Evolutionary conservation across 352 stramenopile genomes (phyloP).

Genomic region (Pythium oligandrum): DNA sequence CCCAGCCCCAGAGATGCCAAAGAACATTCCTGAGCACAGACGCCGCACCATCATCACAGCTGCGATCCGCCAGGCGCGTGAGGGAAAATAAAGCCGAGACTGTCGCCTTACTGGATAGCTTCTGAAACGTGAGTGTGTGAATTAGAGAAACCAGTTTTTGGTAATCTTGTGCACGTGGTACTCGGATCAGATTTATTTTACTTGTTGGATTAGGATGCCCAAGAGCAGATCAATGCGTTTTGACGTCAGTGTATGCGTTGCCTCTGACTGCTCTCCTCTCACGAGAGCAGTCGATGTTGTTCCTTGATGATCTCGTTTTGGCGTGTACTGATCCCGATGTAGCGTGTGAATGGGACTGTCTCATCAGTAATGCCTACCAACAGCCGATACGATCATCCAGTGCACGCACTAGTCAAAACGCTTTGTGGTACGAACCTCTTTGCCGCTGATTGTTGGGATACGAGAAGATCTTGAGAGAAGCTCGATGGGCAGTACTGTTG

Average conservation of each 20-base stretch:
- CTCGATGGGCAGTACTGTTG: conserved; percentile 4
- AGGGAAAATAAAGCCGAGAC: conserved; percentile 12
- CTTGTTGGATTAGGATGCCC: too few species aligned
- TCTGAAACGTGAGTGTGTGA: conserved; percentile 5
- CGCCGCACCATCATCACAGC: conserved; percentile 64
- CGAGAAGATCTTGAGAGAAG: conserved; percentile 74
- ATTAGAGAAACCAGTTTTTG: not conserved
- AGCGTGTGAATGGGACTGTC: conserved; percentile 54
- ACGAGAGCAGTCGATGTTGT: conserved; percentile 68
- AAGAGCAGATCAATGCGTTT: not conserved
- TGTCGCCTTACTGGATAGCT: not conserved
- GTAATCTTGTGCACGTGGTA: too few species aligned
- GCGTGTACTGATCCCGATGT: conserved; percentile 69
- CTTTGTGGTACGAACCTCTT: conserved; percentile 20
- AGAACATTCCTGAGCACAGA: conserved; percentile 61
- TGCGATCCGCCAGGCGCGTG: conserved; percentile 59
- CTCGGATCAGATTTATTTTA: too few species aligned
- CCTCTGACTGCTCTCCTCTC: conserved; percentile 1
- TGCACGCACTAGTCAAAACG: not conserved
- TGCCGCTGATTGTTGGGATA: conserved; percentile 41
- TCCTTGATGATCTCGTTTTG: conserved; percentile 78
- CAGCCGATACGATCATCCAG: not conserved
- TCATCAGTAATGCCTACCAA: conserved; percentile 42
- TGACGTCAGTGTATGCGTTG: conserved; percentile 4
- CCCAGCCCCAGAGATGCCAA: conserved; percentile 56